Evolutionary conservation across 164 flowering plant genomes (phyloP).

Genomic region (Tetracentron sinense): DNA sequence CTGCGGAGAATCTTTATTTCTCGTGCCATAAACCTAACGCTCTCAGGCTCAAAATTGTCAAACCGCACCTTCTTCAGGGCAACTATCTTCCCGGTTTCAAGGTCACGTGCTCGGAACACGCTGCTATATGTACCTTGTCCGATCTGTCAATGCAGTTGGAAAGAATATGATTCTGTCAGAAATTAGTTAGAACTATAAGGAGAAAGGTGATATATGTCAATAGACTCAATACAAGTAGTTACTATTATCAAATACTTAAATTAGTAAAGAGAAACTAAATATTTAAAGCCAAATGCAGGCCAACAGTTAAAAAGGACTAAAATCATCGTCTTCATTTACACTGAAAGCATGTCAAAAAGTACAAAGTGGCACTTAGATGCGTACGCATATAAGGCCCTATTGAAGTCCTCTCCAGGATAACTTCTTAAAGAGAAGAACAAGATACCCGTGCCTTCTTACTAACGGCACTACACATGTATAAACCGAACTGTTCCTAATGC

Average conservation of each 20-base stretch:
- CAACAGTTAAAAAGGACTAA: background rate
- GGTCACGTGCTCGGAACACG: constrained; percentile 67
- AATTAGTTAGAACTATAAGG: background rate
- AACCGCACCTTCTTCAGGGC: constrained; percentile 78
- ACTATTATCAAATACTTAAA: too few relatives aligned
- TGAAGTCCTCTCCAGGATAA: too few relatives aligned
- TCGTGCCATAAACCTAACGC: constrained; percentile 80
- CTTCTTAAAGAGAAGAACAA: too few relatives aligned
- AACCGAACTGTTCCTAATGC: too few relatives aligned
- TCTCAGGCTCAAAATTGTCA: constrained; percentile 79
- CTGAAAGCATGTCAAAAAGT: background rate
- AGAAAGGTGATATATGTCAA: background rate
- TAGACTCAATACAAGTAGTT: background rate
- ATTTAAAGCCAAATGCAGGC: background rate
- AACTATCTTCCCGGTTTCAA: constrained; percentile 58
- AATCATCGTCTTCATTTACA: background rate
- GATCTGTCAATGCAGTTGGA: constrained; percentile 35
- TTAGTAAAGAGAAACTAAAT: too few relatives aligned
- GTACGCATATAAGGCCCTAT: too few relatives aligned
- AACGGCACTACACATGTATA: too few relatives aligned
- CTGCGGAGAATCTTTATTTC: constrained; percentile 65
- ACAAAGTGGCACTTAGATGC: background rate
- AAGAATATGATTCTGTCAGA: background rate
- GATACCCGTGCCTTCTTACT: too few relatives aligned
- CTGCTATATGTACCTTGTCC: constrained; percentile 88